A percentile compares a stretch with the other conserved stretches of the same genome.
Evolutionary conservation across 805 yeast genomes (phyloP).

Genomic region (Candida patagonica): DNA sequence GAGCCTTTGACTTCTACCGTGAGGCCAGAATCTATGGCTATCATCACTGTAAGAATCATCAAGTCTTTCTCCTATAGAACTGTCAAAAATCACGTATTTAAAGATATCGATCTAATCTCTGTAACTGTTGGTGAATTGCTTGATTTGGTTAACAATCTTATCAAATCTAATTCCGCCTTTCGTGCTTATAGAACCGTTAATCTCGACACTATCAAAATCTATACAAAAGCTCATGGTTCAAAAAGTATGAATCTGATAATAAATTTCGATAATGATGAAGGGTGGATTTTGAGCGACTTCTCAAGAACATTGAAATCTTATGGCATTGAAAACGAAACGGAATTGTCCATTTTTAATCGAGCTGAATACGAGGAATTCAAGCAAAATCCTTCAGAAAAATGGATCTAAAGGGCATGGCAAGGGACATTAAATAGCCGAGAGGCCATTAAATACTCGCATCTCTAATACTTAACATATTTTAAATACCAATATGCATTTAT

Average conservation of each 20-base stretch:
- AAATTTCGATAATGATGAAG: conserved; percentile 76
- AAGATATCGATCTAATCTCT: conserved; percentile 58
- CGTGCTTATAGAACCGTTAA: conserved; percentile 75
- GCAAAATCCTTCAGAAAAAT: conserved; percentile 80
- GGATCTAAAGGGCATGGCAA: conserved; percentile 34
- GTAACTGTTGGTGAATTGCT: conserved; percentile 60
- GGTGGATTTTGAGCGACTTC: conserved; percentile 49
- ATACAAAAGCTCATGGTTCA: conserved; percentile 91
- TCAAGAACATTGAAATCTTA: conserved; percentile 39
- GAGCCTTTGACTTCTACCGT: conserved; percentile 77
- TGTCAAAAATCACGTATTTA: conserved; percentile 32
- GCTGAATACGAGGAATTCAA: conserved; percentile 60
- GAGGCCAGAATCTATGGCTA: conserved; percentile 49
- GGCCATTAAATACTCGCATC: neutral
- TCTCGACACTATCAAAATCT: conserved; percentile 72
- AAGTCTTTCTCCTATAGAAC: conserved; percentile 64
- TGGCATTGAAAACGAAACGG: conserved; percentile 81
- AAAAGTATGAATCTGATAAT: conserved; percentile 89
- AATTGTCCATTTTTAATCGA: conserved; percentile 69
- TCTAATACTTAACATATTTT: neutral
- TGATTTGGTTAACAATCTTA: conserved; percentile 36
- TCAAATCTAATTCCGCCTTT: conserved; percentile 52
- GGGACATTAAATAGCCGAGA: neutral
- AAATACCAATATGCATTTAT: neutral
- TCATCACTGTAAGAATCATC: conserved; percentile 75